Percentiles rank a stretch among this genome's conserved stretches.
These are phyloP conservation scores for Trichoderma parareesei DNA, from an alignment of 495 filamentous ascomycete species.

Conservation along the genomic window DNA sequence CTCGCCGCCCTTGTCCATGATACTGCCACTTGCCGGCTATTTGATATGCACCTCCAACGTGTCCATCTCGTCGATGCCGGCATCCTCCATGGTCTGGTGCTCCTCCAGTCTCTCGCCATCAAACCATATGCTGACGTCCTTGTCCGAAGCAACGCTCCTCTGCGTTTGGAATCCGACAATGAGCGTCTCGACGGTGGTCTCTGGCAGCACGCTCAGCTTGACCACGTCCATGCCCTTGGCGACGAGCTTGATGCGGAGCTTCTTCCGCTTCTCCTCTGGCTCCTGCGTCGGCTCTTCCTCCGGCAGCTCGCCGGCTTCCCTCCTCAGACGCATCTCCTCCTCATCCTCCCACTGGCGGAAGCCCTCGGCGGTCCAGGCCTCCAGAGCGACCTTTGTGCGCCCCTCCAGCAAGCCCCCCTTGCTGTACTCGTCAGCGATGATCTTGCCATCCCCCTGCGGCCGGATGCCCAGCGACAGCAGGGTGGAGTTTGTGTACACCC, in stretches of 20 bases:
- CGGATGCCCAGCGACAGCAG: constrained; percentile 10
- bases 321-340: not conserved
- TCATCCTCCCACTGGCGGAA: constrained; percentile 4
- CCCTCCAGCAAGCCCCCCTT: not conserved
- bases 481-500: constrained; percentile 4
- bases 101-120: constrained; percentile 12
- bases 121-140: constrained; percentile 11
- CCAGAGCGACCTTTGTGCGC: not conserved
- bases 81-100: constrained; percentile 10
- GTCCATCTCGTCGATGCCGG: constrained; percentile 11
- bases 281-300: not conserved
- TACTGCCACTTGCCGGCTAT: not conserved
- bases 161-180: not conserved
- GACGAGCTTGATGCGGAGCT: constrained; percentile 8
- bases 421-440: constrained; percentile 6
- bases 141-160: not conserved
- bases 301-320: constrained; percentile 2
- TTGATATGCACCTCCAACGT: constrained; percentile 11
- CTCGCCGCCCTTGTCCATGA: not conserved
- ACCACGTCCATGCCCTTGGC: constrained; percentile 9
- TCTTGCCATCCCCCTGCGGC: constrained; percentile 2
- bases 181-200: constrained; percentile 13
- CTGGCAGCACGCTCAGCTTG: constrained; percentile 4
- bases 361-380: constrained; percentile 8
- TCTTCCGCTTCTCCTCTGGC: not conserved